Base-by-base conservation (phyloP, 2,329 filamentous ascomycete species). In the Ceratocystis cubensis region DNA sequence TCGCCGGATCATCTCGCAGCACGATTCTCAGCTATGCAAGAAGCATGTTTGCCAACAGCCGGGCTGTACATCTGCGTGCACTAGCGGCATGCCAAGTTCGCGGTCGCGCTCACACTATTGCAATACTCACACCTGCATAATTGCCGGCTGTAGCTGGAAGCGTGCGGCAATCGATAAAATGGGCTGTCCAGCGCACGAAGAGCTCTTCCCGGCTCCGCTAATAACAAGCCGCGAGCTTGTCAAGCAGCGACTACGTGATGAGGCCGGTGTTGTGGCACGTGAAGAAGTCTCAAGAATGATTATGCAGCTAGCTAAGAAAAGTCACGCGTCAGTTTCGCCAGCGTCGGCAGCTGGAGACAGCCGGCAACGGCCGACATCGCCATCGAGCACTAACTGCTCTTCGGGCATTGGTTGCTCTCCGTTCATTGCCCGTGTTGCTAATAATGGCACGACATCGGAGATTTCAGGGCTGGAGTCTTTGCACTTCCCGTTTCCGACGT, bases 41-140 rank as follows among this genome's bases (percentile, higher is more conserved):
- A 59, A 20, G n/a, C 65, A 67, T 13, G 48, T 59, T 15, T 67
- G 65, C 33, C 45, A 59, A 10, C 48, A 67, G 20, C 44, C 44
- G 1, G 56, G 45, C 2, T 67, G 66, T 48, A 57, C 28, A 10
- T 57, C 28, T 3, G 28, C 56, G 15, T 46, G 41, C n/a, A 37
- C 37, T 22, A 22, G 57, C 30, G 17, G 17, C 17, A 46, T 61
- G 8, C 53, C 62, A 20, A 44, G 53, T 25, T 44, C 17, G 5
- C 22, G 25, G 15, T 63, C 62, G 17, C 63, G 59, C 17, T 57
- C 45, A 6, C 44, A 25, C 46, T 64, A 46, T 20, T 66, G 61
- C 13, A 20, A 8, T n/a, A 15, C 17, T 8, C 65, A 66, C 48
- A 66, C 48, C 20, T 66, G 65, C n/a, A 15, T 25, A 10, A 30